A percentile compares a stretch with the other conserved stretches of the same genome.
Evolutionary conservation across 805 yeast genomes (phyloP).

Genomic region (Wickerhamiella bombiphila): DNA sequence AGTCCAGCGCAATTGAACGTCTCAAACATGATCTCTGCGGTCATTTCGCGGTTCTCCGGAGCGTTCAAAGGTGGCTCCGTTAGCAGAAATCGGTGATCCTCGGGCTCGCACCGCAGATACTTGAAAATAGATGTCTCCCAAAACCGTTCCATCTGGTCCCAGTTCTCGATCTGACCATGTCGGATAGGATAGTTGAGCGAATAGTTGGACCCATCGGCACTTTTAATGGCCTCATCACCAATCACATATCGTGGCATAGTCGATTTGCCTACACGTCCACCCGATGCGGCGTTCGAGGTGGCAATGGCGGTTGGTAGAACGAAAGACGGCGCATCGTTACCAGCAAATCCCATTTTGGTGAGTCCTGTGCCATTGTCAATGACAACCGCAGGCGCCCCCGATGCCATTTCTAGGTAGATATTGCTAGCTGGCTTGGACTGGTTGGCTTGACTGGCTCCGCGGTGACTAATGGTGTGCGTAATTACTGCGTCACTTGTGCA

Average conservation of each 20-base stretch:
- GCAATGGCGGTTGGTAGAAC: slow-evolving; percentile 95
- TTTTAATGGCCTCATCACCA: slow-evolving; percentile 87
- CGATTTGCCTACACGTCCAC: slow-evolving; percentile 19
- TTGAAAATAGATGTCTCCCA: slow-evolving; percentile 97
- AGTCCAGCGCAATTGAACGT: slow-evolving; percentile 97
- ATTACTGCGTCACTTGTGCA: too few species aligned
- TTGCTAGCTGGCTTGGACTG: background rate
- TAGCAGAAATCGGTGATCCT: slow-evolving; percentile 86
- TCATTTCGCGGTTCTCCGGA: slow-evolving; percentile 98
- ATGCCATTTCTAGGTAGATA: background rate
- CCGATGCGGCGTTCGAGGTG: slow-evolving; percentile 30
- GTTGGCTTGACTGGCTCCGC: background rate
- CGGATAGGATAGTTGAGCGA: slow-evolving; percentile 82
- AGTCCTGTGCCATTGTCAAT: slow-evolving; percentile 84
- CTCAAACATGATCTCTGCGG: slow-evolving; percentile 98
- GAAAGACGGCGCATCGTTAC: slow-evolving; percentile 94
- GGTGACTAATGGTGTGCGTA: too few species aligned
- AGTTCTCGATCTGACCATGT: slow-evolving; percentile 96
- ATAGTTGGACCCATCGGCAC: slow-evolving; percentile 80
- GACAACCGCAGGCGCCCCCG: slow-evolving; percentile 19
- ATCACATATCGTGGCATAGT: slow-evolving; percentile 67
- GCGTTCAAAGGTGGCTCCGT: slow-evolving; percentile 99
- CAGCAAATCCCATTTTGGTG: slow-evolving; percentile 96
- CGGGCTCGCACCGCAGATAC: slow-evolving; percentile 95
- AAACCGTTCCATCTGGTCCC: slow-evolving; percentile 99